Evolutionary conservation across 352 stramenopile genomes (phyloP), one percentile per base, ranked within the genome.

Genomic region (Blastocystis sp.): DNA sequence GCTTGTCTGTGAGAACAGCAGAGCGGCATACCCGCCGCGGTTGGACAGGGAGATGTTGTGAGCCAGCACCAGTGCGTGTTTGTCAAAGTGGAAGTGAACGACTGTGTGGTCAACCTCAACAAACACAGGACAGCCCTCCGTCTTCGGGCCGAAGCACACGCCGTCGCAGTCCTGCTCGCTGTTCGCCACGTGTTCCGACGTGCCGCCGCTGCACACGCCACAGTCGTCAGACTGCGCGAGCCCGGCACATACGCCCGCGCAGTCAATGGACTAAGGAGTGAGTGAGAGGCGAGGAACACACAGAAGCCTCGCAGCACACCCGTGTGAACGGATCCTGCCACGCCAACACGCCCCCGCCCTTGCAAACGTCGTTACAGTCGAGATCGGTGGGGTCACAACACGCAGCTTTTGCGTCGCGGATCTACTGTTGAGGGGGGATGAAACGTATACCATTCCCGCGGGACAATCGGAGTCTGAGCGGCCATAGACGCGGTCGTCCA

Each of bases 151-250:
- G 59, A 81, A 81, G 59, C 71, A 81, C 6, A 66, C 48, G 3
- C 71, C 71, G 10, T 45, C 48, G 59, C 71, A 81, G 40, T 81
- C 45, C 60, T 81, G 28, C 21, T 81, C 71, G n/a, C 19, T 52
- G 59, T 81, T 81, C 48, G 71, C 71, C 38, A 6, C 66, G 59
- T 81, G 71, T 14, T 48, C 71, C n/a, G 71, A 81, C 28, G 71
- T 81, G 7, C 71, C 71, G 64, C 48, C 71, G 38, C 71, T 81
- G 59, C 71, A 81, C 11, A 81, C 71, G 38, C 71, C 71, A 42
- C 70, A 81, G 45, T 81, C 70, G 42, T 81, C 70, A 10, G 48
- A 0, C 6, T 63, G 3, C 28, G 70, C 71, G 21, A 28, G 3
- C 11, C 71, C 71, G 54, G 38, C 28, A 42, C 71, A 81, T 3